phyloP scores from a whole-genome alignment of 352 stramenopile genomes.

The Globisporangium barbulae region DNA sequence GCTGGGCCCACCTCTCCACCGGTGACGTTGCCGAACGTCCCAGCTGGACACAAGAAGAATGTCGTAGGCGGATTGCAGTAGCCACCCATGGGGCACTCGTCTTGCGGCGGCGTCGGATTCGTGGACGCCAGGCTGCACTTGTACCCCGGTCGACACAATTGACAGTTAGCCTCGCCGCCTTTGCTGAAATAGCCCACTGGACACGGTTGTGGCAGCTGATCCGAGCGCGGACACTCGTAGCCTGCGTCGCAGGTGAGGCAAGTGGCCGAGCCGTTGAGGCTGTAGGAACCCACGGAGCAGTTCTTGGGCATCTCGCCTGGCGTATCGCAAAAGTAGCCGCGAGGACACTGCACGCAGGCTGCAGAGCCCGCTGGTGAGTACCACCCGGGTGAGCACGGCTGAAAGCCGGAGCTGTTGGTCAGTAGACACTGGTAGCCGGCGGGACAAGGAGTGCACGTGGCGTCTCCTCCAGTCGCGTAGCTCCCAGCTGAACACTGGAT shows the following conservation, averaged over 20 bases:
- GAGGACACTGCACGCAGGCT: slow-evolving; percentile 71
- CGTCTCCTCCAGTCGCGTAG: slow-evolving; percentile 47
- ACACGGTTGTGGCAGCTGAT: slow-evolving; percentile 75
- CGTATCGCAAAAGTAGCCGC: slow-evolving; percentile 78
- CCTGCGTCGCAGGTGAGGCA: slow-evolving; percentile 73
- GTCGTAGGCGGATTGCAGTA: slow-evolving; percentile 87
- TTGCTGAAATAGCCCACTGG: slow-evolving; percentile 87
- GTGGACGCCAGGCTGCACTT: slow-evolving; percentile 79
- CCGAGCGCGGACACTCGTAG: slow-evolving; percentile 77
- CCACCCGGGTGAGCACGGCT: slow-evolving; percentile 53
- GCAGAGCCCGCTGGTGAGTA: slow-evolving; percentile 61
- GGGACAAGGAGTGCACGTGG: slow-evolving; percentile 63
- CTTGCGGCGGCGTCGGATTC: slow-evolving; percentile 68
- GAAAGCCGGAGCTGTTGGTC: slow-evolving; percentile 54
- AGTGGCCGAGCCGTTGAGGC: slow-evolving; percentile 50
- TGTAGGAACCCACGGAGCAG: slow-evolving; percentile 81
- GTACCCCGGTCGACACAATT: slow-evolving; percentile 64
- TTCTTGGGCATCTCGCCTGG: slow-evolving; percentile 61
- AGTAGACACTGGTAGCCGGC: slow-evolving; percentile 76
- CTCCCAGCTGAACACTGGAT: slow-evolving; percentile 51
- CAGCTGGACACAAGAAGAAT: slow-evolving; percentile 83
- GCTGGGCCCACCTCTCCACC: slow-evolving; percentile 55
- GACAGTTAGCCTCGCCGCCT: slow-evolving; percentile 65
- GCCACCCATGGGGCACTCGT: slow-evolving; percentile 86
- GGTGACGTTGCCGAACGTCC: slow-evolving; percentile 84